phyloP scores from a whole-genome alignment of 495 filamentous ascomycete species.

The Articulospora tetracladia region DNA sequence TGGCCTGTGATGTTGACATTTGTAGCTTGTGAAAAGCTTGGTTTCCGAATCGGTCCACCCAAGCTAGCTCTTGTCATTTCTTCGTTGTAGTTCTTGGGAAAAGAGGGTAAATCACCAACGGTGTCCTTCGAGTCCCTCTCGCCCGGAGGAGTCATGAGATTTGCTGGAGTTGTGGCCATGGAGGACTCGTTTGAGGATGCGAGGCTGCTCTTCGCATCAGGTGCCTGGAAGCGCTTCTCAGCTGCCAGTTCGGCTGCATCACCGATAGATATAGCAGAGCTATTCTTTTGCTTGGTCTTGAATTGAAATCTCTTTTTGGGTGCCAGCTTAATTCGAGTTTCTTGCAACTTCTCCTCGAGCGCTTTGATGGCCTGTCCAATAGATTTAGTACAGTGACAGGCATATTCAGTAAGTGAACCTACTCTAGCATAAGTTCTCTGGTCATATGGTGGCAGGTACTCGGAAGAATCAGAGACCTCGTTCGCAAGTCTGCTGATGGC shows the following conservation, averaged over 20 bases:
- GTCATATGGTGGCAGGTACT: conserved; percentile 71
- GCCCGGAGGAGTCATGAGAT: conserved; percentile 42
- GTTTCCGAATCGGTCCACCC: conserved; percentile 40
- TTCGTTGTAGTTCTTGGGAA: conserved; percentile 46
- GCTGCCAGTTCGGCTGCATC: conserved; percentile 51
- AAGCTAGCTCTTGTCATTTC: conserved; percentile 30
- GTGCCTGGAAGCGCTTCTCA: conserved; percentile 38
- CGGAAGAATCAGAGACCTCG: conserved; percentile 64
- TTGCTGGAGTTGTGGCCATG: conserved; percentile 46
- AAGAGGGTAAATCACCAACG: conserved; percentile 25
- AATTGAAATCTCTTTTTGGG: conserved; percentile 72
- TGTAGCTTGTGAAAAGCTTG: conserved; percentile 55
- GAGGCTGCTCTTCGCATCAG: conserved; percentile 19
- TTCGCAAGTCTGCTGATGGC: conserved; percentile 63
- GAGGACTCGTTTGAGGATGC: conserved; percentile 47
- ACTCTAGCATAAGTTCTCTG: conserved; percentile 72
- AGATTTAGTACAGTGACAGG: neutral
- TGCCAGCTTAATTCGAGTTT: conserved; percentile 50
- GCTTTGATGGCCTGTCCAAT: conserved; percentile 58
- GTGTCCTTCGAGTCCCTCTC: conserved; percentile 32
- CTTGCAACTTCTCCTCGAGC: conserved; percentile 60
- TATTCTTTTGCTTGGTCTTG: conserved; percentile 56
- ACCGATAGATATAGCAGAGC: conserved; percentile 50
- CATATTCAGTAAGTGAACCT: conserved; percentile 11
- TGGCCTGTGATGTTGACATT: conserved; percentile 64